Conservation (phyloP, 1,284 basidiomycete species). For the Malassezia yamatoensis region DNA sequence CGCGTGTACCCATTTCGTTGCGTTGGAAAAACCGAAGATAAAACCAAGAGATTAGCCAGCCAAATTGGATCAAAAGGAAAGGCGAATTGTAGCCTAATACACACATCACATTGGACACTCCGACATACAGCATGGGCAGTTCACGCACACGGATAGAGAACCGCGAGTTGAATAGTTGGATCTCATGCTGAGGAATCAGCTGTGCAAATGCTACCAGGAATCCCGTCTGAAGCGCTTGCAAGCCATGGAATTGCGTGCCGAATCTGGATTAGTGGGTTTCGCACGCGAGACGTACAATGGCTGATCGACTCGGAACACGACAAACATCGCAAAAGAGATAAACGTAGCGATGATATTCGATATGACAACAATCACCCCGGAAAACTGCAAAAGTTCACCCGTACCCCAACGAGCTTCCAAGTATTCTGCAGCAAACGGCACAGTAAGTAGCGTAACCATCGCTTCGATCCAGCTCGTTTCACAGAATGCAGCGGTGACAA, state of each 20-base stretch:
- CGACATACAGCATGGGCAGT: constrained; percentile 84
- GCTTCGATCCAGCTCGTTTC: constrained; percentile 78
- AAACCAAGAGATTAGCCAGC: constrained; percentile 88
- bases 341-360: constrained; percentile 40
- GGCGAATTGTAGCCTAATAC: constrained; percentile 81
- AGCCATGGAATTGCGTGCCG: constrained; percentile 77
- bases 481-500: constrained; percentile 74
- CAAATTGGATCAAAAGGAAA: constrained; percentile 87
- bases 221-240: constrained; percentile 79
- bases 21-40: constrained; percentile 94
- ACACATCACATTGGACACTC: constrained; percentile 77
- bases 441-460: constrained; percentile 62
- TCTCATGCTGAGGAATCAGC: constrained; percentile 91
- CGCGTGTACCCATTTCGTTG: constrained; percentile 57
- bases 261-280: constrained; percentile 49
- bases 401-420: constrained; percentile 87
- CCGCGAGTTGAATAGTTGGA: constrained; percentile 63
- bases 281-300: constrained; percentile 4
- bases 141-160: constrained; percentile 50
- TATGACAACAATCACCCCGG: constrained; percentile 55
- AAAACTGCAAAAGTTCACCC: constrained; percentile 74
- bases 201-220: constrained; percentile 93
- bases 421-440: constrained; percentile 75
- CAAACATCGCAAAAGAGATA: constrained; percentile 30
- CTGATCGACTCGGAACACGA: constrained; percentile 30